Evolutionary conservation across 768 basidiomycete species (phyloP).

Genomic region (Dendrothele bispora): DNA sequence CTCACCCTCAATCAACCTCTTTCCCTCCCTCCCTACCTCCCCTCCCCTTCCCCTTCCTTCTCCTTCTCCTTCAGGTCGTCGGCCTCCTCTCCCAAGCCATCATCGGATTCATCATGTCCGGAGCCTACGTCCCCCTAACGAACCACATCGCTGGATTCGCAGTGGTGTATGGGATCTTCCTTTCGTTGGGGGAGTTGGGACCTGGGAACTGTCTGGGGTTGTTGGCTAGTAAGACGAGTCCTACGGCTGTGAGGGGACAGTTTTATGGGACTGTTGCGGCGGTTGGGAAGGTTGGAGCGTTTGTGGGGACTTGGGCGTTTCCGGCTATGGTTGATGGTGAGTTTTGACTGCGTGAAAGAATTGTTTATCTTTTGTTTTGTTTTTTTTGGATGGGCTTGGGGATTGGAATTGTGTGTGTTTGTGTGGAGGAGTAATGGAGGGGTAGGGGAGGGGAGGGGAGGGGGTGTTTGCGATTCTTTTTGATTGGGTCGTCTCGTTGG

Average conservation of each 20-base stretch:
- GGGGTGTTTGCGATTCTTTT: too few species aligned
- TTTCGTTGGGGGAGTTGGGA: slow-evolving; percentile 82
- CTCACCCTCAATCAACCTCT: slow-evolving; percentile 11
- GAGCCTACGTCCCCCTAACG: slow-evolving; percentile 60
- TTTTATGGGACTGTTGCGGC: slow-evolving; percentile 88
- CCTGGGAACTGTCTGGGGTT: slow-evolving; percentile 88
- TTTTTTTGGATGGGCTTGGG: too few species aligned
- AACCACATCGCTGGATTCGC: slow-evolving; percentile 74
- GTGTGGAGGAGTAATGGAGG: too few species aligned
- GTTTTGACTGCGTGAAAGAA: too few species aligned
- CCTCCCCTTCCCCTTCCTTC: slow-evolving; percentile 2
- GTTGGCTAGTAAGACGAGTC: slow-evolving; percentile 81
- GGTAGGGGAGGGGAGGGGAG: too few species aligned
- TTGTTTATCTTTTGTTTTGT: neutral
- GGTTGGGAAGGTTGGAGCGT: slow-evolving; percentile 82
- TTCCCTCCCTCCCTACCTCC: slow-evolving; percentile 5
- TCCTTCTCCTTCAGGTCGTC: slow-evolving; percentile 49
- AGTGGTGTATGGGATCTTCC: slow-evolving; percentile 88
- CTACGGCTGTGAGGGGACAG: slow-evolving; percentile 84
- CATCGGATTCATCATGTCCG: slow-evolving; percentile 90
- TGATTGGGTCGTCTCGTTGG: too few species aligned
- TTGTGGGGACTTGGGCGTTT: slow-evolving; percentile 80
- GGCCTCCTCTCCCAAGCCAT: slow-evolving; percentile 70
- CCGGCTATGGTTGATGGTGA: slow-evolving; percentile 63
- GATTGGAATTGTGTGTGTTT: too few species aligned